These are phyloP conservation scores for Phytophthora cactorum DNA, from an alignment of 352 stramenopile species.

Conservation along the genomic window DNA sequence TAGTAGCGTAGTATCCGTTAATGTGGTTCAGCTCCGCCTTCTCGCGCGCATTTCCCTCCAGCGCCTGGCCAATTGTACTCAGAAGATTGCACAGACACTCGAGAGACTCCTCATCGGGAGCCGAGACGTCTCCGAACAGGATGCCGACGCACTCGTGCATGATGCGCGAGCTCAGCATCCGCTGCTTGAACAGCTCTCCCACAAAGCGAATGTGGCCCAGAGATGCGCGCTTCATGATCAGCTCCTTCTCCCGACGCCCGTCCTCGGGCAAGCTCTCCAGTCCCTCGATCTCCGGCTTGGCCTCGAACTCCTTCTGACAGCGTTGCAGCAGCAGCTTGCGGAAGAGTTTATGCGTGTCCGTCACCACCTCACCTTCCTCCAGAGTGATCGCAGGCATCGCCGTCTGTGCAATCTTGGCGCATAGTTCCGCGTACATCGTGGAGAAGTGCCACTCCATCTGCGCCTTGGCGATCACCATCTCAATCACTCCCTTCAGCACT, in stretches of 20 bases:
- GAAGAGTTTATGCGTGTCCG: slow-evolving; percentile 92
- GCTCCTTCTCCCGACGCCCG: slow-evolving; percentile 73
- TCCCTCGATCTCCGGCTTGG: slow-evolving; percentile 77
- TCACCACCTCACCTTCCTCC: slow-evolving; percentile 60
- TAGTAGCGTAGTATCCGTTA: slow-evolving; percentile 70
- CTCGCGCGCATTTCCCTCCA: slow-evolving; percentile 72
- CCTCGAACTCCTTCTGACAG: slow-evolving; percentile 96
- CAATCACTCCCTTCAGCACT: slow-evolving; percentile 90
- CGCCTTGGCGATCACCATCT: slow-evolving; percentile 95
- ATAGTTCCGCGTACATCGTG: slow-evolving; percentile 96
- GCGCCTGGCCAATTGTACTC: slow-evolving; percentile 90
- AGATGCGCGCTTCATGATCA: slow-evolving; percentile 80
- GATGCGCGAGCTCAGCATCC: slow-evolving; percentile 95
- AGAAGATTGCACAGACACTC: slow-evolving; percentile 96
- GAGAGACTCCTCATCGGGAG: slow-evolving; percentile 94
- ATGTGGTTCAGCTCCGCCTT: slow-evolving; percentile 66
- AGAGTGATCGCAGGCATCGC: slow-evolving; percentile 83
- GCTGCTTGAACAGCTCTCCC: slow-evolving; percentile 96
- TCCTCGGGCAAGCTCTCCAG: slow-evolving; percentile 62
- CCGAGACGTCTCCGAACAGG: slow-evolving; percentile 77
- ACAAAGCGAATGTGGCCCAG: slow-evolving; percentile 97
- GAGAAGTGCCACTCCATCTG: slow-evolving; percentile 97
- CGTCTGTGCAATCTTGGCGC: slow-evolving; percentile 90
- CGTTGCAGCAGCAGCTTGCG: slow-evolving; percentile 93
- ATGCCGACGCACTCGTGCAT: slow-evolving; percentile 93